Evolutionary conservation across 768 basidiomycete species (phyloP).

Genomic region (Lentinula sp.): DNA sequence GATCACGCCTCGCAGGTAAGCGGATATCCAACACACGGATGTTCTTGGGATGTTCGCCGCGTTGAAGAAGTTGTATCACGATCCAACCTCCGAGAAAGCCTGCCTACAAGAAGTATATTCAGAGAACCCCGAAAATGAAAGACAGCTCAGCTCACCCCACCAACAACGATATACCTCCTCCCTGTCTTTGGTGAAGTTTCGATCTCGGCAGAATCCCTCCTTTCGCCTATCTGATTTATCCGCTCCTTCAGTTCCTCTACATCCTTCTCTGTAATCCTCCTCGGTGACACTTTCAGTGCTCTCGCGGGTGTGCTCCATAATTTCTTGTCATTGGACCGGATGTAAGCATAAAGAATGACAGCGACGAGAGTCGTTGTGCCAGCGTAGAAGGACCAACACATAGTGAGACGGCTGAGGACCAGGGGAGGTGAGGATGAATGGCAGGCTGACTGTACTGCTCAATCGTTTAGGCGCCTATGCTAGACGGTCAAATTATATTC

Average conservation of each 20-base stretch:
- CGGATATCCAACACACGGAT: constrained; percentile 68
- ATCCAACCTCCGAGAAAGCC: constrained; percentile 81
- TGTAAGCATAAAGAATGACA: constrained; percentile 24
- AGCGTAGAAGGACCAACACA: background rate
- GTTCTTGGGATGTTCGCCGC: constrained; percentile 61
- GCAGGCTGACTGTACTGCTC: no score
- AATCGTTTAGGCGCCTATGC: no score
- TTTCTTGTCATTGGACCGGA: constrained; percentile 47
- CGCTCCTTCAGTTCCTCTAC: constrained; percentile 32
- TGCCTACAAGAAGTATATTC: constrained; percentile 30
- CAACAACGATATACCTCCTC: constrained; percentile 69
- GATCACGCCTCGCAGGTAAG: constrained; percentile 50
- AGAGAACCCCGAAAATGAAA: background rate
- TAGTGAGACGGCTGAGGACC: background rate
- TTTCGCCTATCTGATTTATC: constrained; percentile 30
- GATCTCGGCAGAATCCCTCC: background rate
- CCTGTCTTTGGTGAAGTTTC: constrained; percentile 55
- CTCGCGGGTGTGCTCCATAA: constrained; percentile 44
- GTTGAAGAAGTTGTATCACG: constrained; percentile 55
- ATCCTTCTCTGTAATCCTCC: constrained; percentile 39
- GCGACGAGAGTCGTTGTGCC: background rate
- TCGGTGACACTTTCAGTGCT: constrained; percentile 43
- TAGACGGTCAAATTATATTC: no score
- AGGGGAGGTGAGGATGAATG: no score
- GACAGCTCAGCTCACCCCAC: constrained; percentile 47